Percentiles rank a stretch among this genome's conserved stretches.
phyloP scores from a whole-genome alignment of 2,329 filamentous ascomycete genomes.

The Cladobotryum protrusum region DNA sequence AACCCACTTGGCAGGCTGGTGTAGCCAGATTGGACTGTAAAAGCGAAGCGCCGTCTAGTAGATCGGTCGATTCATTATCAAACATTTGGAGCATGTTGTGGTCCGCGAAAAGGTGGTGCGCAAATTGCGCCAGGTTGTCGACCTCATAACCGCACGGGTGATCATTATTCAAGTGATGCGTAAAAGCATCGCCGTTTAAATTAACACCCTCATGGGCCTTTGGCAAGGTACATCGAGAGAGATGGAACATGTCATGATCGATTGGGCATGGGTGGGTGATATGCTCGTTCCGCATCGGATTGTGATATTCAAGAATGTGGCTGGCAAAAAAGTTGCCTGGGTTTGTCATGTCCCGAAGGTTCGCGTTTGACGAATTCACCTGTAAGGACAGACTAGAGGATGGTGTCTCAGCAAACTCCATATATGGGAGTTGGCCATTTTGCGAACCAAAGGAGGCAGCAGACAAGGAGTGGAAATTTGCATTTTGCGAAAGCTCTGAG shows the following conservation, averaged over 20 bases:
- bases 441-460: constrained; percentile 1
- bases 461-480: background rate
- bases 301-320: constrained; percentile 26
- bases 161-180: constrained; percentile 15
- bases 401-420: constrained; percentile 13
- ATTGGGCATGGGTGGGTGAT: constrained; percentile 22
- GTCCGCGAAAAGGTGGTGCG: constrained; percentile 24
- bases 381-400: constrained; percentile 19
- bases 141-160: constrained; percentile 23
- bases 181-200: constrained; percentile 8
- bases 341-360: constrained; percentile 10
- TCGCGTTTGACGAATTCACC: background rate
- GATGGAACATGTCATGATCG: constrained; percentile 20
- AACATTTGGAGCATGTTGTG: constrained; percentile 14
- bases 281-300: constrained; percentile 18
- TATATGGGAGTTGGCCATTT: constrained; percentile 6
- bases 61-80: background rate
- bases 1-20: constrained; percentile 5
- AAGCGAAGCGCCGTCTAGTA: background rate
- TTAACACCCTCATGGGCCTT: constrained; percentile 15
- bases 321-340: constrained; percentile 10
- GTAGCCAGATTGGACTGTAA: constrained; percentile 1
- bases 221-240: constrained; percentile 23
- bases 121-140: constrained; percentile 21
- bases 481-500: background rate